Percentiles rank a stretch among this genome's conserved stretches.
Evolutionary conservation across 2,329 filamentous ascomycete genomes (phyloP).

Genomic region (Exophiala viscosa): DNA sequence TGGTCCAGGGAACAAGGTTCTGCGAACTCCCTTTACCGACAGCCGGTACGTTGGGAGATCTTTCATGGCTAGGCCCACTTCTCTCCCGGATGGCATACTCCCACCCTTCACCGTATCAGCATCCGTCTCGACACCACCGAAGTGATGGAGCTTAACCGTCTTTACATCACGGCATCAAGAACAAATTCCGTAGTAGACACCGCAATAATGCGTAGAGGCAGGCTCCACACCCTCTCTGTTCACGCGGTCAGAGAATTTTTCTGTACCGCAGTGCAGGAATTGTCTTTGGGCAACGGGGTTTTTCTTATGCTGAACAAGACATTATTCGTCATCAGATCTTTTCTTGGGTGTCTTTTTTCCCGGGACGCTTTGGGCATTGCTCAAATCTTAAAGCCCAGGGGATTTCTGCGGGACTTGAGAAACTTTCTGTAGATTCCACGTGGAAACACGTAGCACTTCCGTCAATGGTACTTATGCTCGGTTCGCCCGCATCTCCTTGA

Average conservation of each 20-base stretch:
- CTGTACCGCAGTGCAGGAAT: neutral
- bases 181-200: neutral
- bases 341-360: neutral
- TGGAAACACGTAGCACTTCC: neutral
- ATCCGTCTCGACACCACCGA: neutral
- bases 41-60: neutral
- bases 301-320: neutral
- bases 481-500: conserved; percentile 2
- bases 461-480: neutral
- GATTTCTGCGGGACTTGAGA: neutral
- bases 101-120: neutral
- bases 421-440: neutral
- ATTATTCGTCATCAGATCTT: conserved; percentile 1
- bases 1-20: conserved; percentile 1
- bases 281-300: neutral
- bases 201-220: neutral
- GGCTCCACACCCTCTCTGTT: neutral
- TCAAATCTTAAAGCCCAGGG: neutral
- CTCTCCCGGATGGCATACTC: neutral
- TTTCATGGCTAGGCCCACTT: neutral
- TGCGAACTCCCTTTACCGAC: neutral
- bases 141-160: neutral
- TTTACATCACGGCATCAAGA: conserved; percentile 6
- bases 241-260: neutral
- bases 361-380: neutral